Evolutionary conservation across 768 basidiomycete genomes (phyloP).

Genomic region (Boletus bicolor): DNA sequence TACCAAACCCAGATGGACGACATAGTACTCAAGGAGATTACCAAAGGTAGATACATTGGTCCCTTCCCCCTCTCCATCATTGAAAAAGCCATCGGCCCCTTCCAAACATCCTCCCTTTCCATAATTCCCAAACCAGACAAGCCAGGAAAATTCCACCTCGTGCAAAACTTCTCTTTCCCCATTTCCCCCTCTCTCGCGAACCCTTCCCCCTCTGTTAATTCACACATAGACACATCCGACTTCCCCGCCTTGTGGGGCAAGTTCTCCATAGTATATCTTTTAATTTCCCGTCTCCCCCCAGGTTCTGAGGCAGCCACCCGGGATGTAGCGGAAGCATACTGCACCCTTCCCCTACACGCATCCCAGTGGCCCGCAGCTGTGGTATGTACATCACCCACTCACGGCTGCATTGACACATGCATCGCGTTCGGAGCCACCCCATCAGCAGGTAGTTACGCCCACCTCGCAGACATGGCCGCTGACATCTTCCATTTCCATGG

Average conservation of each 20-base stretch:
- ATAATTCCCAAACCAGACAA: background rate
- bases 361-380: background rate
- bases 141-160: background rate
- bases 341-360: background rate
- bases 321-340: background rate
- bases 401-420: background rate
- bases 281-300: background rate
- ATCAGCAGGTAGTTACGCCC: background rate
- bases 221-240: background rate
- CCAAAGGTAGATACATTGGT: background rate
- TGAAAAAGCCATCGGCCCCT: fast-evolving
- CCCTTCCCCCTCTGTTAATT: background rate
- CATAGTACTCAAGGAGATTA: background rate
- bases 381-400: background rate
- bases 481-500: background rate
- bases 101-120: background rate
- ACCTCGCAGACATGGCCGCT: background rate
- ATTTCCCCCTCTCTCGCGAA: background rate
- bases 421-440: background rate
- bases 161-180: background rate
- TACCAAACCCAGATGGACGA: background rate
- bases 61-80: background rate
- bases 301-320: background rate
- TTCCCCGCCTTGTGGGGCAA: background rate
- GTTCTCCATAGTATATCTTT: background rate